phyloP scores from a whole-genome alignment of 371 early-diverging fungal species.

The Chytridiales sp. region DNA sequence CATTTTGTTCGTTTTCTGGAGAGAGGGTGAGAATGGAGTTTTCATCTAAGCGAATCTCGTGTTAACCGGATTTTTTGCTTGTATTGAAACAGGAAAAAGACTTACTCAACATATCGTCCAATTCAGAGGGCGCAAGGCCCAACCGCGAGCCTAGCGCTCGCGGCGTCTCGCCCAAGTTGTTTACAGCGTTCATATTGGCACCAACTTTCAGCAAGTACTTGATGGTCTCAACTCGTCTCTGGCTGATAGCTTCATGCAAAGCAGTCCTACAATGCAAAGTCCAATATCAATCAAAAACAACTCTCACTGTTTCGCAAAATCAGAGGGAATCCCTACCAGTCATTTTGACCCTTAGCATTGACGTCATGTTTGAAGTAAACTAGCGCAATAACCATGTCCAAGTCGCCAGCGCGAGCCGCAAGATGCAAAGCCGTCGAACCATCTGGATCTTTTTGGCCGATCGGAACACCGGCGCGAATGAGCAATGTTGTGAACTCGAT shows the following conservation, averaged over 20 bases:
- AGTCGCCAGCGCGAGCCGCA: constrained; percentile 36
- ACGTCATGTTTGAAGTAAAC: constrained; percentile 30
- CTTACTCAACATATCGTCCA: constrained; percentile 30
- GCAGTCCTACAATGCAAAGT: constrained; percentile 31
- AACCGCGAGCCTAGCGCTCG: constrained; percentile 13
- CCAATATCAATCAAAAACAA: neutral
- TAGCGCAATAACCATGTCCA: constrained; percentile 35
- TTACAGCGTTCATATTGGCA: constrained; percentile 16
- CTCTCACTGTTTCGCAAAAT: neutral
- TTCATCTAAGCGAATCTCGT: no score
- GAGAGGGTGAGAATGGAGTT: no score
- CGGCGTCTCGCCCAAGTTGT: constrained; percentile 24
- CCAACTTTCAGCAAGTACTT: constrained; percentile 26
- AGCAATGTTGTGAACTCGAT: constrained; percentile 28
- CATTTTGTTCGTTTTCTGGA: no score
- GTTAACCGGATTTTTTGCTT: no score
- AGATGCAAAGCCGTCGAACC: constrained; percentile 40
- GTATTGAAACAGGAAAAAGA: constrained; percentile 5
- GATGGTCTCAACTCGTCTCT: constrained; percentile 15
- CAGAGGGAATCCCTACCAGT: constrained; percentile 30
- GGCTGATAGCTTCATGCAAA: constrained; percentile 40
- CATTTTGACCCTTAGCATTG: constrained; percentile 35
- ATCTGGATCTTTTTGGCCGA: constrained; percentile 29
- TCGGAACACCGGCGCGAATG: constrained; percentile 29
- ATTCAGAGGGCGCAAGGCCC: constrained; percentile 23